phyloP scores from a whole-genome alignment of 441 rosid genomes.

The Gossypium davidsonii region DNA sequence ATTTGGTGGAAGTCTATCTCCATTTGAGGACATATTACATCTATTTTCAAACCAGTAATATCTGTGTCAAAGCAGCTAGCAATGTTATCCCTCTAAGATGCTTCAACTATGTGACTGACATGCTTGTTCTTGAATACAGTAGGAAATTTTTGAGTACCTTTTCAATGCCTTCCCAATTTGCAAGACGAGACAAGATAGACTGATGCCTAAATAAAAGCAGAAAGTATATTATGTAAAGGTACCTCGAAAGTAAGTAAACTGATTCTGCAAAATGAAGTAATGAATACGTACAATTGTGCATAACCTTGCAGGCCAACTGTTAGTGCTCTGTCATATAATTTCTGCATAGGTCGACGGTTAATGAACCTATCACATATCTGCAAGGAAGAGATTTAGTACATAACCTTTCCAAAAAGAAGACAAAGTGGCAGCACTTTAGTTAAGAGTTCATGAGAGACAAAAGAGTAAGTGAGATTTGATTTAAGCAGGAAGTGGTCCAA shows the following conservation, averaged over 20 bases:
- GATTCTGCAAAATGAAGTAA: background rate
- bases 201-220: slow-evolving; percentile 49
- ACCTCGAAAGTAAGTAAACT: background rate
- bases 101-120: background rate
- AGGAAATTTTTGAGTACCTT: slow-evolving; percentile 36
- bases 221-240: background rate
- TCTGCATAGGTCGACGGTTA: slow-evolving; percentile 56
- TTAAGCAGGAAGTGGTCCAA: background rate
- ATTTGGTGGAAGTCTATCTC: background rate
- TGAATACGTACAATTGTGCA: slow-evolving; percentile 71
- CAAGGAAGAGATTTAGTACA: slow-evolving; percentile 14
- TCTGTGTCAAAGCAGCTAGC: background rate
- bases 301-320: slow-evolving; percentile 83
- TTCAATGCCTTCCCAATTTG: slow-evolving; percentile 80
- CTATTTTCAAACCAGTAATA: background rate
- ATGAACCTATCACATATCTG: slow-evolving; percentile 90
- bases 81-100: background rate
- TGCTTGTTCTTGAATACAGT: background rate
- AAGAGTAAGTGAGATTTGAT: background rate
- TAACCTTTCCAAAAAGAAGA: background rate
- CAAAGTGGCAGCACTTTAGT: background rate
- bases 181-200: slow-evolving; percentile 64
- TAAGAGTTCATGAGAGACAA: background rate
- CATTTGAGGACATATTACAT: background rate
- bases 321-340: slow-evolving; percentile 61